phyloP scores from a whole-genome alignment of 2,329 filamentous ascomycete species.

The Botrytis galanthina region DNA sequence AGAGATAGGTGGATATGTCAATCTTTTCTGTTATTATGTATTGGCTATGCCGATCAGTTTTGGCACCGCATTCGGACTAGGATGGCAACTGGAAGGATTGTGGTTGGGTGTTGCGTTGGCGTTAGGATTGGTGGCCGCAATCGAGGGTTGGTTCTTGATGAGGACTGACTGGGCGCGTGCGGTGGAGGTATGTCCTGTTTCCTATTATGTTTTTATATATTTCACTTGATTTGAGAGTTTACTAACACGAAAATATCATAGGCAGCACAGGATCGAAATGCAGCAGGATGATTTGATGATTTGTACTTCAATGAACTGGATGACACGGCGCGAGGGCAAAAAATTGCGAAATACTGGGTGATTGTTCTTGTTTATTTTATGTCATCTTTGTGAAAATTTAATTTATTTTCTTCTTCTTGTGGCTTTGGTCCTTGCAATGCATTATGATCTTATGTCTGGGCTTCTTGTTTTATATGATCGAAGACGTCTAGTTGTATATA shows the following conservation, averaged over 20 bases:
- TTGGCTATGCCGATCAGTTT: slow-evolving; percentile 84
- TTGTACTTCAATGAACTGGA: too few relatives aligned
- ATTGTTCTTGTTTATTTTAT: not conserved
- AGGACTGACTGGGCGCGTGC: slow-evolving; percentile 56
- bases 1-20: slow-evolving; percentile 85
- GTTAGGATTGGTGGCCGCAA: slow-evolving; percentile 48
- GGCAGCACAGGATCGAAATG: slow-evolving; percentile 57
- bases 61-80: slow-evolving; percentile 70
- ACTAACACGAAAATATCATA: not conserved
- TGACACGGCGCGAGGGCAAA: not conserved
- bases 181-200: slow-evolving; percentile 43
- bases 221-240: not conserved
- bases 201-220: not conserved
- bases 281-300: slow-evolving; percentile 35
- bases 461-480: not conserved
- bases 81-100: slow-evolving; percentile 75
- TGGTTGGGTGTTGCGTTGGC: slow-evolving; percentile 77
- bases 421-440: too few relatives aligned
- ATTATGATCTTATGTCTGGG: not conserved
- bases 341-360: not conserved
- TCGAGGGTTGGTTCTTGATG: slow-evolving; percentile 57
- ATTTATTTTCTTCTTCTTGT: not conserved
- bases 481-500: not conserved
- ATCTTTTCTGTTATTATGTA: slow-evolving; percentile 81
- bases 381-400: not conserved